Base-by-base conservation (phyloP, 768 basidiomycete genomes). In the Cystoderma amianthinum region DNA sequence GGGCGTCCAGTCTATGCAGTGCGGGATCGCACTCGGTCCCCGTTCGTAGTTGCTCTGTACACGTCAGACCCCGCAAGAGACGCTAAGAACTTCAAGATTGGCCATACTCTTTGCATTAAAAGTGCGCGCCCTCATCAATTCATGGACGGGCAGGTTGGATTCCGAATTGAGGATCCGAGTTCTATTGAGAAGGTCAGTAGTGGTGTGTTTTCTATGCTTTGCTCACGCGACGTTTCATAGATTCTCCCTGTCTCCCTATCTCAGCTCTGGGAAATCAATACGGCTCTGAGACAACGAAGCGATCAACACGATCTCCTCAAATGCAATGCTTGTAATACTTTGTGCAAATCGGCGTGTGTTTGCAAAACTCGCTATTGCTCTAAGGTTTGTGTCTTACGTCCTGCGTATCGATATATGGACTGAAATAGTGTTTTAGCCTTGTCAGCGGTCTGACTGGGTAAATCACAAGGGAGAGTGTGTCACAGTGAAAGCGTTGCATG, bases 21-120 rank as follows among this genome's bases (percentile, higher is more conserved):
- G 10, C 32, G 41, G 23, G 52, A 54, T 36, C 51, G 36, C 36
- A 47, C 42, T 16, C 19, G 38, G 13, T 47, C 39, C 33, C 16
- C 41, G 1, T 54, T 46, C 6, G 37, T 47, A n/a, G 50, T 49
- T 13, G 52, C 52, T 18, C 45, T 51, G 35, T 54, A 54, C 46
- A 51, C 50, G 5, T 36, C 42, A 33, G 44, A 51, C 33, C 52
- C 50, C 12, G n/a, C 12, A 7, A 28, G 45, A 18, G 54, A 53
- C 37, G 54, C 48, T 3, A 41, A 32, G 30, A 45, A 38, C 2
- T 41, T 45, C 39, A 38, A 44, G 40, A 20, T 53, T 20, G 54
- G 54, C 12, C 44, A 44, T 25, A 45, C 48, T 3, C 22, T 53
- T 20, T 52, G 51, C 39, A 52, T 55, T 23, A 46, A 38, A 15